These are phyloP conservation scores for Dendryphion nanum DNA, from an alignment of 2,329 filamentous ascomycete species.

Conservation along the genomic window DNA sequence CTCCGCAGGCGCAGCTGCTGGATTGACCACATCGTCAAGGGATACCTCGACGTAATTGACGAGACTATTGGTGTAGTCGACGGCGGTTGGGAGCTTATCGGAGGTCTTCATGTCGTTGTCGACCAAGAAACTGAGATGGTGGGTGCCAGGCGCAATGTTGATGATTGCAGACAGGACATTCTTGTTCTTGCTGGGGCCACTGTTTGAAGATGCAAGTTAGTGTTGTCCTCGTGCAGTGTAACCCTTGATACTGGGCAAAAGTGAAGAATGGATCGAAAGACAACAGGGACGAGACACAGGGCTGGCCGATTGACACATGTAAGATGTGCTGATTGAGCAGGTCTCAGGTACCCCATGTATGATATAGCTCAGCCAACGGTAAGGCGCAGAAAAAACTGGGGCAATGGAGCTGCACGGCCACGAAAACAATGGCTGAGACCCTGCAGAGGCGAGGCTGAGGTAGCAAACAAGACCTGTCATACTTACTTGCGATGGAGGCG, in stretches of 20 bases:
- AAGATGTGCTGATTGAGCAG: slow-evolving; percentile 7
- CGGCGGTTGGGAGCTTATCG: slow-evolving; percentile 83
- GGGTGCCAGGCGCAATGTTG: slow-evolving; percentile 85
- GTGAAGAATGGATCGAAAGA: slow-evolving; percentile 1
- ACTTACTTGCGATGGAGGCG: slow-evolving; percentile 81
- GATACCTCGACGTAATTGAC: slow-evolving; percentile 98
- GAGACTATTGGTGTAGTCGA: slow-evolving; percentile 96
- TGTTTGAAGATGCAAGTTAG: slow-evolving; percentile 25
- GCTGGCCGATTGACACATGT: background rate
- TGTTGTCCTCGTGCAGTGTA: slow-evolving; percentile 30
- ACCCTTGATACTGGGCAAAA: slow-evolving; percentile 19
- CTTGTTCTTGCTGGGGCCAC: slow-evolving; percentile 42
- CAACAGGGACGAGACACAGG: slow-evolving; percentile 1
- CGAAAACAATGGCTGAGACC: no score
- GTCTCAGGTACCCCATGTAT: slow-evolving; percentile 1
- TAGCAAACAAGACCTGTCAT: slow-evolving; percentile 10
- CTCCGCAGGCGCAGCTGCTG: slow-evolving; percentile 11
- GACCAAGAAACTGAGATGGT: slow-evolving; percentile 94
- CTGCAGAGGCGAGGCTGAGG: background rate
- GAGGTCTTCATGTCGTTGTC: slow-evolving; percentile 92
- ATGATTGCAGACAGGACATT: slow-evolving; percentile 74
- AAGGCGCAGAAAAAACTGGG: slow-evolving; percentile 10
- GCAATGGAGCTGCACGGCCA: slow-evolving; percentile 2
- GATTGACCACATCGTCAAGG: slow-evolving; percentile 62
- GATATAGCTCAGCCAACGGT: slow-evolving; percentile 21